These are phyloP conservation scores for Lodderomyces margitis DNA, from an alignment of 1,139 yeast genomes.

Conservation along the genomic window DNA sequence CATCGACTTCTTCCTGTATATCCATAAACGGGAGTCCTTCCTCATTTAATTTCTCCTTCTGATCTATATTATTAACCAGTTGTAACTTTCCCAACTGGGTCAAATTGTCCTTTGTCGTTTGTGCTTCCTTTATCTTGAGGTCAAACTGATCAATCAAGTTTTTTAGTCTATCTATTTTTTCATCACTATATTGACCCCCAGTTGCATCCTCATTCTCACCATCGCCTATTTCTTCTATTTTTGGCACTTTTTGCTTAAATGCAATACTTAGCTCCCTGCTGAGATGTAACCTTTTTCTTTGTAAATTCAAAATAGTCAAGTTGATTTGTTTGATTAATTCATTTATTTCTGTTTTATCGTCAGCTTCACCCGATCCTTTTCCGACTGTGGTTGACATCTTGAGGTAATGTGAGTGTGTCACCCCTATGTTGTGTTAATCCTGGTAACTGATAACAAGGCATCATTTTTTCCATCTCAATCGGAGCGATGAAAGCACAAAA, in stretches of 20 bases:
- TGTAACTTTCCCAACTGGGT: constrained; percentile 24
- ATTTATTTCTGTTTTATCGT: constrained; percentile 4
- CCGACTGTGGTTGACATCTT: not conserved
- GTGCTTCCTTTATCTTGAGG: constrained; percentile 44
- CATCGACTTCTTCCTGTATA: constrained; percentile 82
- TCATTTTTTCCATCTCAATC: not conserved
- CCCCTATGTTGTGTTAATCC: no score
- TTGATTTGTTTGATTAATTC: constrained; percentile 5
- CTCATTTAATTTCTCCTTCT: constrained; percentile 24
- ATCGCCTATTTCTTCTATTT: not conserved
- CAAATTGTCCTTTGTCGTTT: constrained; percentile 33
- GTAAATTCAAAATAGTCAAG: constrained; percentile 4
- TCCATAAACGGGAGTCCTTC: constrained; percentile 68
- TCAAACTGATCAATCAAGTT: constrained; percentile 38
- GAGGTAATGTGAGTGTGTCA: no score
- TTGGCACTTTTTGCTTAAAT: not conserved
- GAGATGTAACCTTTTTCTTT: constrained; percentile 4
- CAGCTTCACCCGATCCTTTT: not conserved
- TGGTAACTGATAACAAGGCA: no score
- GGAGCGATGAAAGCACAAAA: not conserved
- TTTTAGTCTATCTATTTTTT: constrained; percentile 34
- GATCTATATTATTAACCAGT: constrained; percentile 11
- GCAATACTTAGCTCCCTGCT: constrained; percentile 1
- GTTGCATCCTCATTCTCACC: not conserved
- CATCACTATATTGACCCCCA: not conserved